phyloP scores from a whole-genome alignment of 129 eudicot species.

The Escallonia rubra region DNA sequence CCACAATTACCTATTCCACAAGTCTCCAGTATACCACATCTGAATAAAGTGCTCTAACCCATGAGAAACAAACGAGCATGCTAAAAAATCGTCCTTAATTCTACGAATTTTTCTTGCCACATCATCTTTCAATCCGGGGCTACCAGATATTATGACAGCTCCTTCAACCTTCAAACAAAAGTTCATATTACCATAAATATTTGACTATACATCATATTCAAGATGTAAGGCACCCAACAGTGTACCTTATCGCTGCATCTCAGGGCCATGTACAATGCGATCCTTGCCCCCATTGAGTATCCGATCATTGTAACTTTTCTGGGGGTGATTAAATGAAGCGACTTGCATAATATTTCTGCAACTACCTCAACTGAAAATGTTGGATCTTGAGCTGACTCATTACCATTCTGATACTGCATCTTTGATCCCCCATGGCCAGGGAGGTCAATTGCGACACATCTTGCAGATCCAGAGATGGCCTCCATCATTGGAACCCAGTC shows the following conservation, averaged over 20 bases:
- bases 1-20: slow-evolving; percentile 70
- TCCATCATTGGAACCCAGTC: slow-evolving; percentile 93
- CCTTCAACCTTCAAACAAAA: slow-evolving; percentile 45
- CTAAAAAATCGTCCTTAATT: slow-evolving; percentile 70
- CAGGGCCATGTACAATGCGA: slow-evolving; percentile 65
- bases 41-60: slow-evolving; percentile 60
- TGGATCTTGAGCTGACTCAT: slow-evolving; percentile 12
- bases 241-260: slow-evolving; percentile 57
- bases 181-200: background rate
- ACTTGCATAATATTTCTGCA: slow-evolving; percentile 44
- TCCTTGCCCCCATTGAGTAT: slow-evolving; percentile 98
- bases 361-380: slow-evolving; percentile 51
- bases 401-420: slow-evolving; percentile 20
- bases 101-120: slow-evolving; percentile 49
- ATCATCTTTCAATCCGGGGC: slow-evolving; percentile 75
- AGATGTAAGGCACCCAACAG: background rate
- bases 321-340: slow-evolving; percentile 37
- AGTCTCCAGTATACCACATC: slow-evolving; percentile 71
- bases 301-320: slow-evolving; percentile 70
- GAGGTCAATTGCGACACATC: slow-evolving; percentile 83
- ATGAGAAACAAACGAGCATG: slow-evolving; percentile 48
- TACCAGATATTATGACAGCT: slow-evolving; percentile 79
- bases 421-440: slow-evolving; percentile 91
- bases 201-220: background rate
- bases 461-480: slow-evolving; percentile 65